These are phyloP conservation scores for Xerocomus spinulosus DNA, from an alignment of 768 basidiomycete genomes.

Conservation along the genomic window DNA sequence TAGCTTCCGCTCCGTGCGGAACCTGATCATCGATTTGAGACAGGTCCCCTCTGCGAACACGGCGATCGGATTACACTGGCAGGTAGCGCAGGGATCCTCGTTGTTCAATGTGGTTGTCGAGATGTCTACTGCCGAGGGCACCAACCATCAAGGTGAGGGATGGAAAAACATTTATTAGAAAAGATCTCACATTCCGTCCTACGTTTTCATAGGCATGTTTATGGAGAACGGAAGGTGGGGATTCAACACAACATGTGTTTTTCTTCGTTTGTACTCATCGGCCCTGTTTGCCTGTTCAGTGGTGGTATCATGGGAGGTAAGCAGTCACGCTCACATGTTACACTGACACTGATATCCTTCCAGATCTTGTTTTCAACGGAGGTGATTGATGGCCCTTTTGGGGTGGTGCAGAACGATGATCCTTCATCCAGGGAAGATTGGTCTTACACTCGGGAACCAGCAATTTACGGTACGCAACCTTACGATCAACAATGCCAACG, in stretches of 20 bases:
- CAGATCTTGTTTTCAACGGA: constrained; percentile 43
- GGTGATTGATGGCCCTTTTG: constrained; percentile 10
- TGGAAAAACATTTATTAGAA: background rate
- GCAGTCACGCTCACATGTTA: constrained; percentile 5
- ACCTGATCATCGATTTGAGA: constrained; percentile 67
- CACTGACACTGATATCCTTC: background rate
- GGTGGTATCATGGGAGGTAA: constrained; percentile 55
- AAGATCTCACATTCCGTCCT: background rate
- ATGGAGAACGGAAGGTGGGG: constrained; percentile 69
- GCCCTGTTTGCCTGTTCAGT: constrained; percentile 12
- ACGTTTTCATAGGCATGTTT: constrained; percentile 40
- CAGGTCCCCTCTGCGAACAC: constrained; percentile 46
- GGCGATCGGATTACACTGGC: constrained; percentile 79
- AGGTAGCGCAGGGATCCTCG: constrained; percentile 73
- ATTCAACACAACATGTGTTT: background rate
- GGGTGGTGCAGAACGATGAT: background rate
- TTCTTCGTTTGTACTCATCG: background rate
- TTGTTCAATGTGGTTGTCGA: constrained; percentile 66
- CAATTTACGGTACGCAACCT: too few relatives aligned
- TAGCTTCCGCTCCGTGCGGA: constrained; percentile 68
- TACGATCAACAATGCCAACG: too few relatives aligned
- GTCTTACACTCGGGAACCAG: constrained; percentile 14
- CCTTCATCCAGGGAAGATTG: constrained; percentile 38
- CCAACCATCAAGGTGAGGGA: constrained; percentile 59
- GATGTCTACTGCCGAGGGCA: constrained; percentile 62